Base-by-base conservation (phyloP, 2,329 filamentous ascomycete species). In the Ceratocystis variospora region DNA sequence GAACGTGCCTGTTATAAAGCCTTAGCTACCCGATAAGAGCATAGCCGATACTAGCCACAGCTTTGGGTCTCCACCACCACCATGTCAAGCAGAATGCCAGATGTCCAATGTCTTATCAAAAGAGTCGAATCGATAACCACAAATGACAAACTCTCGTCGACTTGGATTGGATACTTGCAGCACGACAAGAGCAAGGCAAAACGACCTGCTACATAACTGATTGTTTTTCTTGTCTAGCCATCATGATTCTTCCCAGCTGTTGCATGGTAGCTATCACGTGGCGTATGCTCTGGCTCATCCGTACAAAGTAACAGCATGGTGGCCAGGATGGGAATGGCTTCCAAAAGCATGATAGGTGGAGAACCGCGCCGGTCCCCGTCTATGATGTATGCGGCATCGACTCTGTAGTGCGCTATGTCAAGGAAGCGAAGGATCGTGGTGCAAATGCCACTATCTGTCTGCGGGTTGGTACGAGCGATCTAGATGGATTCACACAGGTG, bases 391-490 rank as follows among this genome's bases (percentile, higher is more conserved):
- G 77, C 61, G 78, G 83, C 62, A 84, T 84, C 70, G 80, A 83
- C 68, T 81, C 82, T n/a, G 79, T 84, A 70, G 75, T 76, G 64
- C 77, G 82, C 25, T 72, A 82, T 46, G 81, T 85, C 5, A 76
- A 79, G 22, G 83, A 85, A 73, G 80, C 80, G 64, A 81, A 83
- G 75, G 74, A 74, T 67, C 77, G 82, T 45, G 82, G 83, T 1
- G 83, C 83, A 5, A 86, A 86, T 71, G 83, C 83, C 25, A 74
- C 85, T 69, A 81, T 86, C 69, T 81, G 79, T 63, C 73, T 85
- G 69, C 77, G 82, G 55, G 85, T 85, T 70, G 83, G 86, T 70
- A 77, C 80, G 3, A 59, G 53, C 17, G 28, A 53, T 25, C 10
- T 59, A 1, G 28, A 19, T 53, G 48, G 48, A 5, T 53, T 53